Base-by-base conservation (phyloP, 2,329 filamentous ascomycete genomes). In the Talaromyces sp. region DNA sequence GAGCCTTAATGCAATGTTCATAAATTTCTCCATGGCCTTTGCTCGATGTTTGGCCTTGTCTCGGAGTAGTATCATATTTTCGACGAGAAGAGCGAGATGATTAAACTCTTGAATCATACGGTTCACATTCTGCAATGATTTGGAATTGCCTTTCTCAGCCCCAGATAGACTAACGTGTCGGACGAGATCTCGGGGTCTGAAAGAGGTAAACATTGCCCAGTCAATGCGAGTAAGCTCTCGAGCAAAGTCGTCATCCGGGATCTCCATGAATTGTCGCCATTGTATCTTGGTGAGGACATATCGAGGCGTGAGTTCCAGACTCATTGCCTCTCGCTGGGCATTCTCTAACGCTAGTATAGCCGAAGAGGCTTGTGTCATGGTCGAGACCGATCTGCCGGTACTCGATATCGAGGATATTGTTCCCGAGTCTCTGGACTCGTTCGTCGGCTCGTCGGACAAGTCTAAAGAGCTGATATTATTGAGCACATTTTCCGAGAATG, bases 171-270 rank as follows among this genome's bases (percentile, higher is more conserved):
- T 95, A 69, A 97, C 93, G 74, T 97, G 91, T 4, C 95, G 90
- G 49, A 98, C 90, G 58, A 98, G 87, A 78, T 99, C 95, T 66
- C 95, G 91, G 63, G 96, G 91, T 31, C 92, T 89, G 67, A 98
- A 97, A 1, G 93, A 93, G 61, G 91, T 96, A 77, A 97, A 98
- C 90, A 98, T 95, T 76, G 96, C 89, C 94, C 94, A 98, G 79
- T 99, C 95, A 63, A 99, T 96, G 67, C 94, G 86, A 3, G 95
- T 98, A 72, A 99, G 85, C 77, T 99, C 95, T 66, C 90, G 89
- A 16, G 94, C 94, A 69, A 98, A 89, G 58, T 92, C 87, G 67
- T 96, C 91, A 62, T 96, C 90, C 1, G 90, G 85, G 27, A 90
- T 89, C 41, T 91, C 90, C 89, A 98, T 96, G 69, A 98, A 91